Conservation (phyloP, 306 rosid genomes). For the Cyamopsis tetragonoloba region DNA sequence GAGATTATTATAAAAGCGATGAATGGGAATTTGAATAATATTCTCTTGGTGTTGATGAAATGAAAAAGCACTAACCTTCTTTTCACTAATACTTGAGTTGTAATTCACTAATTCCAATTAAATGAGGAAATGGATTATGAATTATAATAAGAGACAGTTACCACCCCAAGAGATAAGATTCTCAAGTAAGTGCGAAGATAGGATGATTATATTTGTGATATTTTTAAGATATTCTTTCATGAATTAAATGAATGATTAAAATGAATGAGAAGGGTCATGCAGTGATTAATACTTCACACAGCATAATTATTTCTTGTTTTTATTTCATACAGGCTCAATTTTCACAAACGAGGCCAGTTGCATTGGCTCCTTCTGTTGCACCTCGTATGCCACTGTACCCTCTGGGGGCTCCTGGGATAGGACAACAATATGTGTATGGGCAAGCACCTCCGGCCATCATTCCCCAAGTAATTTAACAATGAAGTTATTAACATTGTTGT, state of each 20-base stretch:
- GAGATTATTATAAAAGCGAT: not conserved
- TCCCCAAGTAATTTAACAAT: constrained; percentile 43
- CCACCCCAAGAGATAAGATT: not conserved
- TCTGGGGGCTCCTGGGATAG: constrained; percentile 45
- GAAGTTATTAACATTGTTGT: not conserved
- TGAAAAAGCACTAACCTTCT: not conserved
- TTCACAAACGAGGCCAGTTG: constrained; percentile 42
- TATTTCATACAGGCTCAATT: constrained; percentile 39
- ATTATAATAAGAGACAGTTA: not conserved
- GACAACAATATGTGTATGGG: constrained; percentile 48
- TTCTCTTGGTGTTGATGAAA: not conserved
- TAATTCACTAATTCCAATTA: not conserved
- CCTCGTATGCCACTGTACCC: constrained; percentile 52
- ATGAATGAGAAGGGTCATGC: not conserved
- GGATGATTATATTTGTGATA: no score
- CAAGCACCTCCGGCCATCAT: constrained; percentile 45
- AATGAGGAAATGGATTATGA: not conserved
- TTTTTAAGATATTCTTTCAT: not conserved
- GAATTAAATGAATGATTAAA: not conserved
- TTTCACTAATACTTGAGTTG: not conserved
- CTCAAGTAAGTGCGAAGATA: not conserved
- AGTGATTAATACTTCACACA: not conserved
- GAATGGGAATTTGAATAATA: not conserved
- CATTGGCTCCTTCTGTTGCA: constrained; percentile 38
- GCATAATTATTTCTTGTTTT: not conserved